Conservation (phyloP, 176 grass and related monocot species). For the Carex parvula region DNA sequence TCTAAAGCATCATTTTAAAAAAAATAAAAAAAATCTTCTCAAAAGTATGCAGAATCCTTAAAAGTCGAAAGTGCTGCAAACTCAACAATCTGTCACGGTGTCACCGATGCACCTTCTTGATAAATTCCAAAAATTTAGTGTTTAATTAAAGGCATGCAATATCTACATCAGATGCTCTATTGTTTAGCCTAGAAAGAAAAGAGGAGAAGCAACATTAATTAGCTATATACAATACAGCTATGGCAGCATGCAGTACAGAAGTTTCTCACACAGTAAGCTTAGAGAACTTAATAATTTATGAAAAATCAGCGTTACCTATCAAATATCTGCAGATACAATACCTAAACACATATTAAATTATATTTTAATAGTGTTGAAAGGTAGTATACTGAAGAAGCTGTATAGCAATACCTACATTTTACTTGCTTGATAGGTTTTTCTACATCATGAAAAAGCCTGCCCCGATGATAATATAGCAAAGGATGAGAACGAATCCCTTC, state of each 20-base stretch:
- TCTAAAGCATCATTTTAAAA: no score
- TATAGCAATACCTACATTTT: not conserved
- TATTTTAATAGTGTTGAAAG: not conserved
- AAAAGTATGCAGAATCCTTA: not conserved
- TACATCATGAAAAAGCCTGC: slow-evolving; percentile 35
- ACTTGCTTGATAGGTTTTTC: slow-evolving; percentile 36
- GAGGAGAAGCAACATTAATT: not conserved
- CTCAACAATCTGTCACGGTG: not conserved
- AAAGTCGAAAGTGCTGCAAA: not conserved
- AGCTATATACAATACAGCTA: not conserved
- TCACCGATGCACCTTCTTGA: not conserved
- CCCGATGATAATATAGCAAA: slow-evolving; percentile 51
- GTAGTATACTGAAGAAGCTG: not conserved
- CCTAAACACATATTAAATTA: not conserved
- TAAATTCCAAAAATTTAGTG: not conserved
- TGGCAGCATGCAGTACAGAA: no score
- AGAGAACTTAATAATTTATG: not conserved
- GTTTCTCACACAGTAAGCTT: no score
- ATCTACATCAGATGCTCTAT: not conserved
- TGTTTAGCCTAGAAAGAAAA: not conserved
- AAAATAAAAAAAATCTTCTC: not conserved
- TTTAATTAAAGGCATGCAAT: not conserved
- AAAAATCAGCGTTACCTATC: no score
- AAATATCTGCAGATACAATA: not conserved
- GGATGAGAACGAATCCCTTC: slow-evolving; percentile 50